A percentile compares a stretch with the other conserved stretches of the same genome.
Evolutionary conservation across 1,284 basidiomycete species (phyloP).

Genomic region (Cutaneotrichosporon cyanovorans): DNA sequence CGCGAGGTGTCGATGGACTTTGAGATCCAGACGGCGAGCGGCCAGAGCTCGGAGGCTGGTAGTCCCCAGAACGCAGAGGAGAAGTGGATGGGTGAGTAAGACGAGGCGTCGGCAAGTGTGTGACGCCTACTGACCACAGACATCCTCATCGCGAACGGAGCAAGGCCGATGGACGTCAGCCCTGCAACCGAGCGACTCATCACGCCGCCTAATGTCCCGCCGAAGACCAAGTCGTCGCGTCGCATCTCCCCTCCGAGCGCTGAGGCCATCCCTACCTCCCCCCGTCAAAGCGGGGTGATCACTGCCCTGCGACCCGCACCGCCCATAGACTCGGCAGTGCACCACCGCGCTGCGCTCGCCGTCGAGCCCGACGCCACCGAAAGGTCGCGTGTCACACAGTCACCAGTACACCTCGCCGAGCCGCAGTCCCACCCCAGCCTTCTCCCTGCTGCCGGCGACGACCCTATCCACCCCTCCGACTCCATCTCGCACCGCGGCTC

Average conservation of each 20-base stretch:
- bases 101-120: conserved; percentile 9
- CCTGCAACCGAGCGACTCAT: background rate
- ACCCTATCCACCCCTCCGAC: conserved; percentile 13
- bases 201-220: background rate
- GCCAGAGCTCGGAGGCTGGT: conserved; percentile 28
- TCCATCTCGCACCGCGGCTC: conserved; percentile 10
- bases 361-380: no score
- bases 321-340: no score
- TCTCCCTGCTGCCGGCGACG: conserved; percentile 5
- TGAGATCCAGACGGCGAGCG: conserved; percentile 36
- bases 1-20: conserved; percentile 44
- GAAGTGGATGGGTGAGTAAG: conserved; percentile 47
- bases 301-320: no score
- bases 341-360: no score
- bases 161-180: conserved; percentile 50
- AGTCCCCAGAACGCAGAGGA: conserved; percentile 44
- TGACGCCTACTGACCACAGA: conserved; percentile 57
- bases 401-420: no score
- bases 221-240: no score
- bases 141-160: conserved; percentile 65
- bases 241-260: no score
- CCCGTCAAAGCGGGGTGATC: no score
- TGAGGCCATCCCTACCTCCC: no score
- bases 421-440: background rate
- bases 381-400: no score